Base-by-base conservation (phyloP, 2,329 filamentous ascomycete genomes). In the Rosellinia necatrix region DNA sequence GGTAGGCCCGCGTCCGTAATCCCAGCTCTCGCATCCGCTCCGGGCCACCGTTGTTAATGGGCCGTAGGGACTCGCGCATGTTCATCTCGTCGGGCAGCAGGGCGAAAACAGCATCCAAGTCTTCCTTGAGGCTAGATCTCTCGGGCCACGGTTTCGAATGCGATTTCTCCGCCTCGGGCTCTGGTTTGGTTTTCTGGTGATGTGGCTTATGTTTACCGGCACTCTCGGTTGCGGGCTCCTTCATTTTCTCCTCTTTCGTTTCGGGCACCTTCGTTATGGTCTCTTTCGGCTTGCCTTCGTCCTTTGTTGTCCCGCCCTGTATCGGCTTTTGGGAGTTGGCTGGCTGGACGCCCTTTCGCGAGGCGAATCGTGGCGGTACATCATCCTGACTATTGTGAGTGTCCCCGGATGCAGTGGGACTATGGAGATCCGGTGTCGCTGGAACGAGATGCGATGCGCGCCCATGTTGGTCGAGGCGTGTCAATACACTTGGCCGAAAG, bases 11-110 rank as follows among this genome's bases (percentile, higher is more conserved):
- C 5, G 73, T 69, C 22, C 74, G 70, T 9, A 76, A 61, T 12
- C 73, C 74, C 15, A 75, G 65, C 55, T 76, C 74, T 15, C 70
- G 69, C 32, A 76, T 67, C 46, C 71, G 69, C 46, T 70, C 68
- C 49, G 75, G 71, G 24, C 75, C 75, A 2, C 73, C 74, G 3
- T 66, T 63, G 15, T 72, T 64, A 40, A 77, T 71, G 3, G 72
- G 70, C 4, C 71, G 68, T 2, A 76, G 64, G 7, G 76, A 63
- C 21, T 72, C 71, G 37, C 69, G 71, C 60, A 70, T 67, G 43
- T 67, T 65, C 10, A 70, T 64, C 41, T 73, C 70, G 50, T 71
- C 67, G 4, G 71, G 71, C 1, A 69, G 59, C 24, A 72, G 51
- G 38, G 64, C 59, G 30, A 70, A 64, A 17, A 71, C 38, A 21